Percentiles rank a stretch among this genome's conserved stretches.
phyloP scores from a whole-genome alignment of 805 yeast species.

The Candida ovalis region DNA sequence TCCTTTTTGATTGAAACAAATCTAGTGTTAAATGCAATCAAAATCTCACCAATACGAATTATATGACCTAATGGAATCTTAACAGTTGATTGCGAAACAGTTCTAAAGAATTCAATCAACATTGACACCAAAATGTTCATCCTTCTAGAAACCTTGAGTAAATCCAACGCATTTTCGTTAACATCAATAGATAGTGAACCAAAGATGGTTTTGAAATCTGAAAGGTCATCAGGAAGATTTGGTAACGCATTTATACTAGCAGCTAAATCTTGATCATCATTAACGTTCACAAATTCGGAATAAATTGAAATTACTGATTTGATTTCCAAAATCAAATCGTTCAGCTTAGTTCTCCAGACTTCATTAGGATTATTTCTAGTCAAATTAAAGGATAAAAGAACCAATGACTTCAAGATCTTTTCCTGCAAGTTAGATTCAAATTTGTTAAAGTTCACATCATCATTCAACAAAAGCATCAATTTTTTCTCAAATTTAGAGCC shows the following conservation, averaged over 20 bases:
- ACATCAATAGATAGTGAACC: constrained; percentile 56
- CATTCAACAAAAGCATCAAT: constrained; percentile 34
- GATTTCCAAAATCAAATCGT: constrained; percentile 47
- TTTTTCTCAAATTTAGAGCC: constrained; percentile 56
- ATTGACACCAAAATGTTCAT: constrained; percentile 43
- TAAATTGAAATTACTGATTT: constrained; percentile 55
- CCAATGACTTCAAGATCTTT: constrained; percentile 47
- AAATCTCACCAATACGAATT: constrained; percentile 47
- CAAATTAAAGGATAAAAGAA: constrained; percentile 53
- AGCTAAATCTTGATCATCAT: constrained; percentile 49
- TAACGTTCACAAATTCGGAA: constrained; percentile 53
- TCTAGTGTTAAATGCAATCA: constrained; percentile 51
- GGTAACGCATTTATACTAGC: constrained; percentile 41
- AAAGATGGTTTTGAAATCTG: constrained; percentile 32
- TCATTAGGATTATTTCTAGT: constrained; percentile 44
- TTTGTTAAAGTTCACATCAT: constrained; percentile 32
- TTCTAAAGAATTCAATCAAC: constrained; percentile 41
- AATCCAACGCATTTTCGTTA: constrained; percentile 44
- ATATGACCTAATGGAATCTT: constrained; percentile 59
- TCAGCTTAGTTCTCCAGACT: constrained; percentile 44
- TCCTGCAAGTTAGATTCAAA: constrained; percentile 38
- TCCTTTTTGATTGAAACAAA: constrained; percentile 56
- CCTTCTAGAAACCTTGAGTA: constrained; percentile 50
- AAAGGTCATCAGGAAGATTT: constrained; percentile 19
- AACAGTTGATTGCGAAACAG: constrained; percentile 50